Conservation (phyloP, 148 eudicot species). For the Salicornia ramosissima region DNA sequence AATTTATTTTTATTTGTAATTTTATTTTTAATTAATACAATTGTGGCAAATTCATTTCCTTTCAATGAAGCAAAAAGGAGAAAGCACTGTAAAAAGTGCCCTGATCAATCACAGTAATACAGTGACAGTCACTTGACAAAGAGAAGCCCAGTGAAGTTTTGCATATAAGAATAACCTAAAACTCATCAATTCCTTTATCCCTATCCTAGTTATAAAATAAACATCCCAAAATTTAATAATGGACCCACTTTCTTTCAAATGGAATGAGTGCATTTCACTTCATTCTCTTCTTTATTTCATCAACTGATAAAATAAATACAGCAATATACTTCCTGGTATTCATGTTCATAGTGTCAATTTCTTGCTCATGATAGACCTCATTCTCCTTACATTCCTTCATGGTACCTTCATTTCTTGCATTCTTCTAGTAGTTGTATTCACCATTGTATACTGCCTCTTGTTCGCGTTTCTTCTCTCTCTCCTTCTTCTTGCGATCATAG, state of each 20-base stretch:
- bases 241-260: slow-evolving; percentile 4
- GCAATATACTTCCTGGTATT: not conserved
- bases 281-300: slow-evolving; percentile 31
- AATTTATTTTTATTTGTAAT: too few species aligned
- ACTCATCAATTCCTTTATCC: slow-evolving; percentile 24
- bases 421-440: slow-evolving; percentile 33
- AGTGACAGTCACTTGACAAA: not conserved
- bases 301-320: not conserved
- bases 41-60: not conserved
- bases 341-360: not conserved
- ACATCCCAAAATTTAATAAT: slow-evolving; percentile 8
- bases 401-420: slow-evolving; percentile 44
- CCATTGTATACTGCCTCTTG: slow-evolving; percentile 31
- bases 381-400: slow-evolving; percentile 50
- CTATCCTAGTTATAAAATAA: slow-evolving; percentile 12
- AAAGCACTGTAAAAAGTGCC: too few species aligned
- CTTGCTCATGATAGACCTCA: slow-evolving; percentile 41
- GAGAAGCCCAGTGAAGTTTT: not conserved
- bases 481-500: slow-evolving; percentile 26
- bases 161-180: slow-evolving; percentile 20
- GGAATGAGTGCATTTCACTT: slow-evolving; percentile 43
- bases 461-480: slow-evolving; percentile 33
- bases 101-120: not conserved
- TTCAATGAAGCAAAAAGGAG: too few species aligned
- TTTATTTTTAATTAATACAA: too few species aligned